phyloP scores from a whole-genome alignment of 2,329 filamentous ascomycete genomes.

The Lasiodiplodia theobromae region DNA sequence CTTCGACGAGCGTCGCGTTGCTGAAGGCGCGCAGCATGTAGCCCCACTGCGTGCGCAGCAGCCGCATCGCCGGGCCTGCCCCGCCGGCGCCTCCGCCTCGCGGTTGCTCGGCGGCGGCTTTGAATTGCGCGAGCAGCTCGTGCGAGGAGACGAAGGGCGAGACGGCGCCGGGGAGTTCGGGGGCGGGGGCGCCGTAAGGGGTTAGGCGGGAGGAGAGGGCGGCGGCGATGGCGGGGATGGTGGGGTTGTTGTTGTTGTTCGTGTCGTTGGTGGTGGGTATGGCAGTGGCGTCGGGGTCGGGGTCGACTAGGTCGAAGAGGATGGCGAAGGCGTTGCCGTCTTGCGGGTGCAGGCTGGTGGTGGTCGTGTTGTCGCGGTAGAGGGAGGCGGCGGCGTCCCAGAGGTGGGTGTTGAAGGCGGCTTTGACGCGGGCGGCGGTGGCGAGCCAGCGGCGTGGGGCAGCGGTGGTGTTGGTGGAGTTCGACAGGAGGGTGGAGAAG shows the following conservation, averaged over 20 bases:
- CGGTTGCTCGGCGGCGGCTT: neutral
- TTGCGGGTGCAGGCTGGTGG: neutral
- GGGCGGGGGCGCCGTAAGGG: neutral
- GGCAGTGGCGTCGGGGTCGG: no score
- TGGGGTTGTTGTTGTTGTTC: no score
- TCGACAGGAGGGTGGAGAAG: neutral
- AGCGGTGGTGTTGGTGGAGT: neutral
- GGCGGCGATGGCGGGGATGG: neutral
- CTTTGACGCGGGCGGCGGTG: neutral
- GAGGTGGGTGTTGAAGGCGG: constrained; percentile 2
- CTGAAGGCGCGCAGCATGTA: neutral
- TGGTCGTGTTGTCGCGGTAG: constrained; percentile 1
- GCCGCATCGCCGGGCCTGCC: neutral
- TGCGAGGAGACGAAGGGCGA: neutral
- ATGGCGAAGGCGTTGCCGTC: neutral
- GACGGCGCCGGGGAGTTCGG: constrained; percentile 4
- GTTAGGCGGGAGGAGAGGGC: neutral
- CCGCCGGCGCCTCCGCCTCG: neutral
- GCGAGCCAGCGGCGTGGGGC: neutral
- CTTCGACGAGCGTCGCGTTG: neutral
- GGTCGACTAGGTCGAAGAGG: neutral
- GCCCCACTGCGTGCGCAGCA: constrained; percentile 4
- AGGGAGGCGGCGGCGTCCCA: neutral
- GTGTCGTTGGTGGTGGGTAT: no score
- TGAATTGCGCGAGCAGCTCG: constrained; percentile 7